Conservation (phyloP, 1,139 yeast species). For the Suhomyces atakaporum region DNA sequence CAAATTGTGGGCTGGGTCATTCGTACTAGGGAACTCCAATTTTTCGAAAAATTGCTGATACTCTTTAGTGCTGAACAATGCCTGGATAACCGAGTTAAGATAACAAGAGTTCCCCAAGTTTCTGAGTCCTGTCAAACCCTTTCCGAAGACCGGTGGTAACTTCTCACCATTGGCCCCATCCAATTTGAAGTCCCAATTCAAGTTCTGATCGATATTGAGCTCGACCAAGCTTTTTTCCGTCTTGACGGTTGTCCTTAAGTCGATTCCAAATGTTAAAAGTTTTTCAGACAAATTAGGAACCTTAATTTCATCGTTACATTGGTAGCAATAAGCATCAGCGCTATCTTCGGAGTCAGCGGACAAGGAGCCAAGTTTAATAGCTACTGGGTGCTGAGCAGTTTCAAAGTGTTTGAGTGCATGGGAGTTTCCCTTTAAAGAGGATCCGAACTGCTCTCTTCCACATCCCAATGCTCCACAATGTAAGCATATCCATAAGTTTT, state of each 20-base stretch:
- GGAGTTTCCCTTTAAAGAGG: conserved; percentile 83
- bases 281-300: conserved; percentile 60
- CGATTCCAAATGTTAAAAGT: conserved; percentile 67
- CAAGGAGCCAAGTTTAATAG: conserved; percentile 87
- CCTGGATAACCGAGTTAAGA: conserved; percentile 77
- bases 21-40: conserved; percentile 28
- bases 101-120: conserved; percentile 95
- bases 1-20: conserved; percentile 65
- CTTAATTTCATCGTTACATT: conserved; percentile 84
- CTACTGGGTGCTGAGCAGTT: conserved; percentile 65
- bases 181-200: conserved; percentile 90
- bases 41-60: conserved; percentile 43
- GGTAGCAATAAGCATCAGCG: conserved; percentile 84
- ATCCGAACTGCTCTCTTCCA: conserved; percentile 89
- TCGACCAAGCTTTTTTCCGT: conserved; percentile 89
- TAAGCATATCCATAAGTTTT: conserved; percentile 86
- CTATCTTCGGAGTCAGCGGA: conserved; percentile 55
- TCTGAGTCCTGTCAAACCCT: conserved; percentile 75
- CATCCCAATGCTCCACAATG: conserved; percentile 91
- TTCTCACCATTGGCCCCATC: conserved; percentile 70
- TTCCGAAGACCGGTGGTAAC: conserved; percentile 65
- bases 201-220: conserved; percentile 85
- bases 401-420: conserved; percentile 80
- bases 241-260: conserved; percentile 54
- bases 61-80: conserved; percentile 42